Evolutionary conservation across 2,329 filamentous ascomycete genomes (phyloP).

Genomic region (Pyricularia grisea): DNA sequence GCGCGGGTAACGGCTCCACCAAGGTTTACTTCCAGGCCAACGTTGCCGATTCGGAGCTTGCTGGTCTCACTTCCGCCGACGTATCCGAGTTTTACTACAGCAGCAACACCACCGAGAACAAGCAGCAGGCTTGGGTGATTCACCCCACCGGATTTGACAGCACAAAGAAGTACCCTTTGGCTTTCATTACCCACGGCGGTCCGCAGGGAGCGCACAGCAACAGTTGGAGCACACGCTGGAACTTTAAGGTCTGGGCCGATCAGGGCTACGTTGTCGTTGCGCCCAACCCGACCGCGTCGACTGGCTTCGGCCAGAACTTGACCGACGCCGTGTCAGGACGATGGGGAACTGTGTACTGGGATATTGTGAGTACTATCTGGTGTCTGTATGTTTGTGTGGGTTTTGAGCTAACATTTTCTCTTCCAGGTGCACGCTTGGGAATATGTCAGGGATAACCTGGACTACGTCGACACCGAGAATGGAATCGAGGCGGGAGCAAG

Average conservation of each 20-base stretch:
- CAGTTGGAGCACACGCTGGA: constrained; percentile 43
- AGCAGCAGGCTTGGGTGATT: constrained; percentile 23
- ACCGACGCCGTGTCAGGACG: constrained; percentile 38
- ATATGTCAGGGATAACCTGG: constrained; percentile 38
- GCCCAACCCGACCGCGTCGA: constrained; percentile 44
- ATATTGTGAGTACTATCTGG: constrained; percentile 25
- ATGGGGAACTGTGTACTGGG: constrained; percentile 45
- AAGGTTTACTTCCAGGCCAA: constrained; percentile 24
- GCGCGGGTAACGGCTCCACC: constrained; percentile 14
- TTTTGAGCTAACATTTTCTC: not conserved
- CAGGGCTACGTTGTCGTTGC: constrained; percentile 46
- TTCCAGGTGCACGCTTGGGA: constrained; percentile 33
- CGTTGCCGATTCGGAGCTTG: constrained; percentile 21
- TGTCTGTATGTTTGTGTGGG: not conserved
- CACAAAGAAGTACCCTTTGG: constrained; percentile 39
- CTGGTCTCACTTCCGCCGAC: constrained; percentile 19
- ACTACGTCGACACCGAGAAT: constrained; percentile 38
- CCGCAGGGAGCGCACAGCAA: constrained; percentile 43
- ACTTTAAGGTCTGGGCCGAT: constrained; percentile 44
- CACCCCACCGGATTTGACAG: constrained; percentile 21
- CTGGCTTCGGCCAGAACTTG: constrained; percentile 42
- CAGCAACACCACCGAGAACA: constrained; percentile 16
- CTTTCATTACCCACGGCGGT: constrained; percentile 44
- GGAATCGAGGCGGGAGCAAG: constrained; percentile 43
- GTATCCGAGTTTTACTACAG: constrained; percentile 24